A percentile compares a stretch with the other conserved stretches of the same genome.
phyloP scores from a whole-genome alignment of 192 early-diverging fungal species.

The Cetraspora pellucida region DNA sequence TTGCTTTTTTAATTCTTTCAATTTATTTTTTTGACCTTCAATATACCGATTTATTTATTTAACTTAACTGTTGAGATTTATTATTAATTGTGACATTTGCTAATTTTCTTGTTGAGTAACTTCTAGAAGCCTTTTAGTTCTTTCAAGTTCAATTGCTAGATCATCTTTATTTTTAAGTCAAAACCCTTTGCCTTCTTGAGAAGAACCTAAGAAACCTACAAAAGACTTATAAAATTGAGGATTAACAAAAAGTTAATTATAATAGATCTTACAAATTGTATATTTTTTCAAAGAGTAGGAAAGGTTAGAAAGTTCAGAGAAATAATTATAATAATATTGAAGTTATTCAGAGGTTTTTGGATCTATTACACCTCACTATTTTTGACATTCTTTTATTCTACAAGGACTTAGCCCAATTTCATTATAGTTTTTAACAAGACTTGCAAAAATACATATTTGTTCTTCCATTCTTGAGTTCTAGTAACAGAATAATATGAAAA shows the following conservation, averaged over 20 bases:
- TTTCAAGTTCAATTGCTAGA: neutral
- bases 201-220: too few relatives aligned
- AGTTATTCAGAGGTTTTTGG: conserved; percentile 5
- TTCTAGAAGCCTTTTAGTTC: conserved; percentile 6
- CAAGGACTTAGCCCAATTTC: too few relatives aligned
- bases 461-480: too few relatives aligned
- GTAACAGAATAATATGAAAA: too few relatives aligned
- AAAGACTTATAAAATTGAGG: neutral
- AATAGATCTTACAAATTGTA: conserved; percentile 5
- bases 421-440: neutral
- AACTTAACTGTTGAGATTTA: too few relatives aligned
- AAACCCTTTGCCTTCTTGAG: neutral
- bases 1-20: conserved; percentile 11
- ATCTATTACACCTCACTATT: neutral
- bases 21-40: conserved; percentile 1
- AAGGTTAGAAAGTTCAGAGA: conserved; percentile 14
- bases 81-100: conserved; percentile 10
- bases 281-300: neutral
- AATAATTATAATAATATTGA: neutral
- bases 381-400: conserved; percentile 13
- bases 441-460: too few relatives aligned
- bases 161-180: neutral
- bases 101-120: conserved; percentile 9
- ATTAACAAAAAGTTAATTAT: conserved; percentile 13
- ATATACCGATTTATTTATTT: neutral